phyloP scores from a whole-genome alignment of 73 alveolate species.

The Paramecium pentaurelia region DNA sequence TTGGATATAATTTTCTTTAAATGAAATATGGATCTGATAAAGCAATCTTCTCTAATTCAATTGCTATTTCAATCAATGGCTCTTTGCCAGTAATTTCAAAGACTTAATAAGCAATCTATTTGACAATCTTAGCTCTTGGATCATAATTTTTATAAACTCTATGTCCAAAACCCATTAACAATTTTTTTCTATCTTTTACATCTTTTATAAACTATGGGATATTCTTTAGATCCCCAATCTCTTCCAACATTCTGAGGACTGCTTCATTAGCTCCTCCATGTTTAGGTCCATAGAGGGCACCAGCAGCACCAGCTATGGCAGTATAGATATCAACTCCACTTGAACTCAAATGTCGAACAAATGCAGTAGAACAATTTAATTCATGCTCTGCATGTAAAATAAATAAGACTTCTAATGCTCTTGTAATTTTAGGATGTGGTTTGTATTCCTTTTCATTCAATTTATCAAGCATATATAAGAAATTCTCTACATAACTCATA shows the following conservation, averaged over 20 bases:
- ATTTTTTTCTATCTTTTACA: constrained; percentile 70
- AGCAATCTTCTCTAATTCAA: constrained; percentile 90
- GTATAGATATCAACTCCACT: constrained; percentile 64
- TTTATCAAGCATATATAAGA: constrained; percentile 88
- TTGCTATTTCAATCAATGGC: constrained; percentile 88
- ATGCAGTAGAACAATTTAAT: constrained; percentile 93
- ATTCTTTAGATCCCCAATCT: constrained; percentile 64
- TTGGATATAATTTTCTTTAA: constrained; percentile 81
- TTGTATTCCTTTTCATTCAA: constrained; percentile 76
- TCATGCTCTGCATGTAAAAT: constrained; percentile 94
- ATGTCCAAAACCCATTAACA: constrained; percentile 78
- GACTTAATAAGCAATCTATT: constrained; percentile 79
- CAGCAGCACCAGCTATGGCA: constrained; percentile 64
- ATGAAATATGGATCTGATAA: constrained; percentile 71
- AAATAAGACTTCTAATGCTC: constrained; percentile 86
- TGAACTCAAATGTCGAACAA: constrained; percentile 69
- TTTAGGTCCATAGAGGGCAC: constrained; percentile 67
- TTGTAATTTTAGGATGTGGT: constrained; percentile 86
- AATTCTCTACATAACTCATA: constrained; percentile 85
- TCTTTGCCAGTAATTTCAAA: constrained; percentile 87
- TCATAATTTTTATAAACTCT: constrained; percentile 74
- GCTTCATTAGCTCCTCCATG: constrained; percentile 86
- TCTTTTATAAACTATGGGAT: constrained; percentile 71
- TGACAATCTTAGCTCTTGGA: constrained; percentile 79
- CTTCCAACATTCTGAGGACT: constrained; percentile 63